A percentile compares a stretch with the other conserved stretches of the same genome.
phyloP scores from a whole-genome alignment of 192 early-diverging fungal genomes.

The Rhizophagus prolifer region DNA sequence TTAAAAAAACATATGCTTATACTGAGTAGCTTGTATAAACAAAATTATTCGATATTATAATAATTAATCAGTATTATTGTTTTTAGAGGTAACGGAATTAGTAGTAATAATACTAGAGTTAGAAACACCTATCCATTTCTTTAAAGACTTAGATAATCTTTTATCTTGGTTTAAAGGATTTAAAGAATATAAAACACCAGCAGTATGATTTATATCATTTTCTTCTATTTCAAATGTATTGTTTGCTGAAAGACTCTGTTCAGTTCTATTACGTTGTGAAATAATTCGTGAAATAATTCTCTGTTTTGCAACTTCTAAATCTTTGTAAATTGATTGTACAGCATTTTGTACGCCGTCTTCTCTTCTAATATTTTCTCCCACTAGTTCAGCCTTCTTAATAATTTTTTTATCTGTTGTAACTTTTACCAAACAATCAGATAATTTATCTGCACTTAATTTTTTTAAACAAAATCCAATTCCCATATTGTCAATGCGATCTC shows the following conservation, averaged over 20 bases:
- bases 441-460: constrained; percentile 52
- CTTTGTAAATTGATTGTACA: constrained; percentile 61
- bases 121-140: not conserved
- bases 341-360: constrained; percentile 64
- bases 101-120: too few relatives aligned
- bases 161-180: not conserved
- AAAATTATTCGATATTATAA: too few relatives aligned
- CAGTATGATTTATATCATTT: not conserved
- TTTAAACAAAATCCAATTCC: constrained; percentile 60
- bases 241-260: not conserved
- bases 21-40: too few relatives aligned
- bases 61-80: too few relatives aligned
- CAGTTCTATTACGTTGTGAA: constrained; percentile 26
- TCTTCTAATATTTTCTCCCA: constrained; percentile 54
- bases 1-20: too few relatives aligned
- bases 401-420: constrained; percentile 60
- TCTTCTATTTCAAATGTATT: not conserved
- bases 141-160: not conserved
- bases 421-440: constrained; percentile 47
- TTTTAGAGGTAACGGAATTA: too few relatives aligned
- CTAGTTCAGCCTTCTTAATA: constrained; percentile 43
- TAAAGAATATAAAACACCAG: not conserved
- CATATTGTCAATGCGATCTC: constrained; percentile 60
- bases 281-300: constrained; percentile 37
- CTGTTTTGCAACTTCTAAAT: constrained; percentile 52